Evolutionary conservation across 768 basidiomycete genomes (phyloP).

Genomic region (Thelephora aurantiotincta): DNA sequence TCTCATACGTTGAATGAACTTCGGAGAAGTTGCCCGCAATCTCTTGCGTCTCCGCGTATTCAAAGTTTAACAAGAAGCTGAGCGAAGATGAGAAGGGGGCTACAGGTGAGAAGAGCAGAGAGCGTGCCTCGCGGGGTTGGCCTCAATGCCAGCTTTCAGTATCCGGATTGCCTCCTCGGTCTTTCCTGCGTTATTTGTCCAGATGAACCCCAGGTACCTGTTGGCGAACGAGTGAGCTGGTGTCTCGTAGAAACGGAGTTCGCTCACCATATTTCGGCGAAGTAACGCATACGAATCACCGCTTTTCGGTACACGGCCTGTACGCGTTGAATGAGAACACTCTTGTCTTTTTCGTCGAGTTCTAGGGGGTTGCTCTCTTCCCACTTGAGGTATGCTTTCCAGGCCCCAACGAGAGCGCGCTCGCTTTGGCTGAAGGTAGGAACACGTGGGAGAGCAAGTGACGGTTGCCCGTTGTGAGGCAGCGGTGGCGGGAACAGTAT

Average conservation of each 20-base stretch:
- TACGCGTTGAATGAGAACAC: conserved; percentile 51
- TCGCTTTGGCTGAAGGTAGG: conserved; percentile 67
- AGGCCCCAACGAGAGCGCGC: conserved; percentile 62
- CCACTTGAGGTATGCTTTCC: conserved; percentile 91
- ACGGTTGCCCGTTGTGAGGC: conserved; percentile 24
- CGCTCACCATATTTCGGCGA: conserved; percentile 82
- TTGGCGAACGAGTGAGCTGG: not conserved
- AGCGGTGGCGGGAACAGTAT: conserved; percentile 41
- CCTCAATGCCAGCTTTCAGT: conserved; percentile 74
- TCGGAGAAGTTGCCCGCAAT: conserved; percentile 46
- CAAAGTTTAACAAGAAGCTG: conserved; percentile 86
- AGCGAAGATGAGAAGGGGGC: not conserved
- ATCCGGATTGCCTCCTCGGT: conserved; percentile 71
- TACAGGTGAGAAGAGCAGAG: not conserved
- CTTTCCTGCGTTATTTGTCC: conserved; percentile 57
- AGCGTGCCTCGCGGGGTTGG: conserved; percentile 65
- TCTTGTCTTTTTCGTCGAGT: conserved; percentile 72
- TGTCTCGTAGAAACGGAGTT: not conserved
- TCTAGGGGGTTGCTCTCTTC: conserved; percentile 91
- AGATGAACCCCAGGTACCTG: conserved; percentile 87
- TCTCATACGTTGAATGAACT: conserved; percentile 59
- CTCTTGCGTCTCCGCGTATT: conserved; percentile 67
- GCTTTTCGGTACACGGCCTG: conserved; percentile 82
- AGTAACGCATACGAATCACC: conserved; percentile 84
- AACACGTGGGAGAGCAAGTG: conserved; percentile 48